Evolutionary conservation across 768 basidiomycete genomes (phyloP), one percentile per base, ranked within the genome.

Genomic region (Pulveroboletus sp.): DNA sequence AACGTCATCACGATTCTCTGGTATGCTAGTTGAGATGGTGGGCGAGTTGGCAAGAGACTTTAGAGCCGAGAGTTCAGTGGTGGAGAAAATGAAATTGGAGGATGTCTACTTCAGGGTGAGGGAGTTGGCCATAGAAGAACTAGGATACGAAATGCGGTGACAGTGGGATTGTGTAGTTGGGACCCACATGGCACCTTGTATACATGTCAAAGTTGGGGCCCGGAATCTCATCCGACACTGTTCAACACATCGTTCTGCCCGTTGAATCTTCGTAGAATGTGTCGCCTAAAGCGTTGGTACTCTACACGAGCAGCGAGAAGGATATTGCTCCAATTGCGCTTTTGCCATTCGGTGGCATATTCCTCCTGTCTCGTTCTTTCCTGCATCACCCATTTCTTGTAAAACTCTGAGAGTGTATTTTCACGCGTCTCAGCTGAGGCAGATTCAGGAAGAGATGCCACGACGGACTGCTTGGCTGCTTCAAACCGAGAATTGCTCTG

Each of bases 401-500:
- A 88, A 68, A 92, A 90, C 37, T 77, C 76, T 15, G 86, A 83
- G 24, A 91, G 72, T 0, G 83, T 82, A n/a, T 70, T 68, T 64
- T 92, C 88, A 58, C 76, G 82, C 60, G 79, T 78, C 38, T 79
- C 71, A 0, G 73, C 43, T 1, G 79, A 71, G 8, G 78, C 70
- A 3, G 73, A 66, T 8, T 72, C 61, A 0, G 84, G 83, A 26
- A 88, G 73, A 46, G 80, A 74, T 8, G 72, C 61, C 11, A 89
- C 72, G 18, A 81, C 71, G 9, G 79, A 74, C 21, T 75, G 67
- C 67, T 84, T 87, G 31, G 81, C 87, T 8, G 76, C 73, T 61
- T 88, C 81, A 62, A 90, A 92, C n/a, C 89, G 83, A 9, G 76
- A 73, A 63, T 93, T 93, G 63, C 80, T 87, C 90, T 93, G 58